Conservation (phyloP, 2,329 filamentous ascomycete genomes). For the Botrytis byssoidea region DNA sequence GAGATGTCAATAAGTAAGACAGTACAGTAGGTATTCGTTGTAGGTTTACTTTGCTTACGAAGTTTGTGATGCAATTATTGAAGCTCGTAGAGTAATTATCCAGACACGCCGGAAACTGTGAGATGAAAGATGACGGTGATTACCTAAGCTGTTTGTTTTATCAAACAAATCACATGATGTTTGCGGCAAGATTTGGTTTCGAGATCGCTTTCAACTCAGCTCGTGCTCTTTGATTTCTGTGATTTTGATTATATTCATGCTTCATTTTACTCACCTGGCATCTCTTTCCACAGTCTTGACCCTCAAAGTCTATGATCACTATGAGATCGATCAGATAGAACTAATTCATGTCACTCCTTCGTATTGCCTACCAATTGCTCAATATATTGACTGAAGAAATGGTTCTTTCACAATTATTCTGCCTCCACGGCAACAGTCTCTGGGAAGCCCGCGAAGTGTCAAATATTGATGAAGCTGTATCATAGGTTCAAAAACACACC, state of each 20-base stretch:
- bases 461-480: neutral
- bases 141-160: neutral
- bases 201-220: neutral
- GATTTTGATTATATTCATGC: neutral
- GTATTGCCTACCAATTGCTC: neutral
- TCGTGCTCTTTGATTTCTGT: neutral
- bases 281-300: neutral
- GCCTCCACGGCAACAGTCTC: neutral
- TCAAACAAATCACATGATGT: constrained; percentile 4
- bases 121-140: constrained; percentile 13
- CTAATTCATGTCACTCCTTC: neutral
- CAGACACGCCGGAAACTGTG: neutral
- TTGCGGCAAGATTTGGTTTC: neutral
- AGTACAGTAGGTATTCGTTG: neutral
- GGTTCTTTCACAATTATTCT: neutral
- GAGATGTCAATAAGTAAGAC: neutral
- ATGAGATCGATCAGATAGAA: neutral
- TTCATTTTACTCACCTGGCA: neutral
- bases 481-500: neutral
- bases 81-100: neutral
- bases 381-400: neutral
- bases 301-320: neutral
- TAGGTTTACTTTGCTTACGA: neutral
- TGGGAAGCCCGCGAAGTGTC: neutral
- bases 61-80: neutral